Percentiles rank a stretch among this genome's conserved stretches.
phyloP scores from a whole-genome alignment of 805 yeast genomes.

The Lipomyces lipofer region DNA sequence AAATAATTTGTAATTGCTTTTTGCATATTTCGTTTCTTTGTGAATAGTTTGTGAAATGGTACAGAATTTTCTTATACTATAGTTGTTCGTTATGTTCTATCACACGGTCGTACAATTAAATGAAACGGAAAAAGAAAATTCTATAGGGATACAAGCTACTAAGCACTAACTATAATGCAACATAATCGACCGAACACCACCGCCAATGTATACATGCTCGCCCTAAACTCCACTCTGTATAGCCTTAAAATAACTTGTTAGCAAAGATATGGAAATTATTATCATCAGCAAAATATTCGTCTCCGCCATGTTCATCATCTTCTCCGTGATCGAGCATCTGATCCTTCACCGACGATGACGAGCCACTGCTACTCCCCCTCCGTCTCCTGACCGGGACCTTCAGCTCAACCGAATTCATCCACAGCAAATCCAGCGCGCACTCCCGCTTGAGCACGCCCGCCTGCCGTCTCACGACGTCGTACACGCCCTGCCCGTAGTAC shows the following conservation, averaged over 20 bases:
- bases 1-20: no score
- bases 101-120: no score
- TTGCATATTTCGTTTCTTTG: no score
- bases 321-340: neutral
- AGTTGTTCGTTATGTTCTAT: no score
- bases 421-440: conserved; percentile 15
- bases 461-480: conserved; percentile 22
- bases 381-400: conserved; percentile 18
- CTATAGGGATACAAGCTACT: no score
- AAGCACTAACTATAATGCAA: no score
- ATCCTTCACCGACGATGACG: neutral
- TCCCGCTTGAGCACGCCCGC: conserved; percentile 22
- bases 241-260: conserved; percentile 12
- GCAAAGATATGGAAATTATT: conserved; percentile 24
- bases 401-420: conserved; percentile 30
- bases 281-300: conserved; percentile 25
- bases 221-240: no score
- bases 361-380: neutral
- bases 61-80: no score
- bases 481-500: conserved; percentile 27
- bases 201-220: no score
- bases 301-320: conserved; percentile 21
- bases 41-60: no score
- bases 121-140: no score
- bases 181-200: no score